Conservation (phyloP, 179 eudicot genomes). For the Gypsophila paniculata region DNA sequence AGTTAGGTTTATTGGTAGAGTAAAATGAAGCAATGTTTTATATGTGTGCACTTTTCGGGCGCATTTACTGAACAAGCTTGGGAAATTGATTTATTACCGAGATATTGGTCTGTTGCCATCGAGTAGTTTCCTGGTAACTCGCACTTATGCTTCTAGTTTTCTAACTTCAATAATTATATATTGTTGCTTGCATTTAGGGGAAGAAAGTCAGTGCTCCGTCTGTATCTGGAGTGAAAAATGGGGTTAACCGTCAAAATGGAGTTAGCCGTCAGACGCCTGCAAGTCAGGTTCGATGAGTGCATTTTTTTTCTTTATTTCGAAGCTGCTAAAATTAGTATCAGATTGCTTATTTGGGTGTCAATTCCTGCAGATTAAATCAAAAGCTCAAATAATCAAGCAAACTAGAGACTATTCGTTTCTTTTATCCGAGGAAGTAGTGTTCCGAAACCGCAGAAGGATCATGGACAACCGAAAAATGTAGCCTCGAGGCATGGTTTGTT, state of each 20-base stretch:
- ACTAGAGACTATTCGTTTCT: constrained; percentile 85
- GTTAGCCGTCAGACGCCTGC: constrained; percentile 17
- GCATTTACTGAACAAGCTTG: neutral
- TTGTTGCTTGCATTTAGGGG: constrained; percentile 29
- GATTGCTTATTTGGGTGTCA: neutral
- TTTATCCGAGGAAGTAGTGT: constrained; percentile 61
- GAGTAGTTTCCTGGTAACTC: neutral
- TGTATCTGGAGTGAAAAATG: constrained; percentile 39
- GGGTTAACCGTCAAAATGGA: constrained; percentile 28
- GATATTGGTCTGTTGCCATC: neutral
- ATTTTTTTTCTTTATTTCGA: neutral
- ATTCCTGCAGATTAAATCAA: constrained; percentile 43
- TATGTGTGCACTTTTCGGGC: neutral
- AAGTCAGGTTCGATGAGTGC: constrained; percentile 23
- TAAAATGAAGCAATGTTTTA: neutral
- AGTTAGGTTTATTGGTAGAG: neutral
- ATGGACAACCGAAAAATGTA: constrained; percentile 33
- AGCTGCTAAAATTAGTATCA: neutral
- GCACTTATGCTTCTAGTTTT: neutral
- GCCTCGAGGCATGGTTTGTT: constrained; percentile 45
- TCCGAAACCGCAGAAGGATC: constrained; percentile 42
- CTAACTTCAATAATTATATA: neutral
- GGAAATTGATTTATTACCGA: neutral
- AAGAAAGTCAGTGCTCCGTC: constrained; percentile 40
- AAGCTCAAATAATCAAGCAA: constrained; percentile 55